Evolutionary conservation across 352 stramenopile genomes (phyloP).

Genomic region (Phytophthora kernoviae): DNA sequence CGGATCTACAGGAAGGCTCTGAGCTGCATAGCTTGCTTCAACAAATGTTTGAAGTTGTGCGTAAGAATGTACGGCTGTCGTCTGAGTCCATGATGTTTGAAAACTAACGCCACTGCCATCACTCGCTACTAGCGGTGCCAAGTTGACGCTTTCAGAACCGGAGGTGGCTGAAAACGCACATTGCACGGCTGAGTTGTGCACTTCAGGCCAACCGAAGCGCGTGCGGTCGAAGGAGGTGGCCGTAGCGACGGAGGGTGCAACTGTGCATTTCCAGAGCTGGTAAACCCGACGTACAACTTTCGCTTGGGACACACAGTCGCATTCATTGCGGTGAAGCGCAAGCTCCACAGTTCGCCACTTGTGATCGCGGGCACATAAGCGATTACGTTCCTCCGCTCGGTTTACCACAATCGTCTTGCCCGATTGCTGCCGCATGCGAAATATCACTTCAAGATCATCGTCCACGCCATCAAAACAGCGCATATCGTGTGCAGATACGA

Average conservation of each 20-base stretch:
- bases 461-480: slow-evolving; percentile 91
- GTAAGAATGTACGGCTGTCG: slow-evolving; percentile 75
- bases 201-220: slow-evolving; percentile 62
- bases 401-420: slow-evolving; percentile 49
- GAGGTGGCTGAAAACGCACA: slow-evolving; percentile 56
- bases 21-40: slow-evolving; percentile 35
- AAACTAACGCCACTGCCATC: slow-evolving; percentile 55
- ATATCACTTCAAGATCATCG: slow-evolving; percentile 70
- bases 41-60: slow-evolving; percentile 69
- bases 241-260: slow-evolving; percentile 28
- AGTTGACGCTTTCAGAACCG: slow-evolving; percentile 25
- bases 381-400: slow-evolving; percentile 71
- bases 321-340: slow-evolving; percentile 90
- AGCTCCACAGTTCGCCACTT: slow-evolving; percentile 93
- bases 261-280: slow-evolving; percentile 94
- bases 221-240: slow-evolving; percentile 42
- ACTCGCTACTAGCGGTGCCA: slow-evolving; percentile 31
- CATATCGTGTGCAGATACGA: slow-evolving; percentile 91
- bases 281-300: slow-evolving; percentile 90
- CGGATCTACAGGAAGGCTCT: slow-evolving; percentile 84
- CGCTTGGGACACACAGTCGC: slow-evolving; percentile 91
- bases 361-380: slow-evolving; percentile 92
- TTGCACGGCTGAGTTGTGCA: slow-evolving; percentile 50
- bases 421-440: slow-evolving; percentile 27
- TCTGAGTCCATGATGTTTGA: slow-evolving; percentile 69